These are phyloP conservation scores for Neoboletus magnificus DNA, from an alignment of 768 basidiomycete genomes.

Conservation along the genomic window DNA sequence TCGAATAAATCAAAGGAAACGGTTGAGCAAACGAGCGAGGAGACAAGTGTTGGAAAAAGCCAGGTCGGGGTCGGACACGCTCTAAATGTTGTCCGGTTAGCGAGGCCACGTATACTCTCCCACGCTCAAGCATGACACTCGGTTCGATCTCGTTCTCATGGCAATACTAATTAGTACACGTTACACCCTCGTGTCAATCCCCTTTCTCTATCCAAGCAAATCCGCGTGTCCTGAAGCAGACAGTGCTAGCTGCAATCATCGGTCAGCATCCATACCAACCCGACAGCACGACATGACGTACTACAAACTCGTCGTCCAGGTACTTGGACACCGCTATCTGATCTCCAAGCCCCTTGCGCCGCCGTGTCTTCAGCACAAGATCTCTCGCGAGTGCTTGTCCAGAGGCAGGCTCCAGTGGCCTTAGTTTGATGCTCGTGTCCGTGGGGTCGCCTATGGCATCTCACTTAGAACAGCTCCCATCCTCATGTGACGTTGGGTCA, in stretches of 20 bases:
- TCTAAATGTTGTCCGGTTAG: slow-evolving; percentile 36
- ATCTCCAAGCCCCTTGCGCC: slow-evolving; percentile 95
- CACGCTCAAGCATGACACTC: slow-evolving; percentile 21
- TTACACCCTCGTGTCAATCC: not conserved
- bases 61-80: slow-evolving; percentile 16
- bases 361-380: slow-evolving; percentile 91
- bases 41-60: slow-evolving; percentile 28
- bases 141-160: slow-evolving; percentile 1
- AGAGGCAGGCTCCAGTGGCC: slow-evolving; percentile 95
- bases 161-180: slow-evolving; percentile 10
- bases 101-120: slow-evolving; percentile 47
- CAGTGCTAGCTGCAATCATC: slow-evolving; percentile 67
- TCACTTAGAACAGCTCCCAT: not conserved
- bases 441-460: slow-evolving; percentile 80
- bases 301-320: slow-evolving; percentile 94
- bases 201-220: slow-evolving; percentile 59
- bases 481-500: slow-evolving; percentile 6
- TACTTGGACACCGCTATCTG: slow-evolving; percentile 98
- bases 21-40: slow-evolving; percentile 34
- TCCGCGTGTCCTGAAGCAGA: slow-evolving; percentile 97
- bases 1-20: slow-evolving; percentile 34
- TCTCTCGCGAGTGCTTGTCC: slow-evolving; percentile 94
- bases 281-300: slow-evolving; percentile 38
- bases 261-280: slow-evolving; percentile 6
- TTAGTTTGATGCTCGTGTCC: slow-evolving; percentile 93